Base-by-base conservation (phyloP, 768 basidiomycete genomes). In the Exidia glandulosa region DNA sequence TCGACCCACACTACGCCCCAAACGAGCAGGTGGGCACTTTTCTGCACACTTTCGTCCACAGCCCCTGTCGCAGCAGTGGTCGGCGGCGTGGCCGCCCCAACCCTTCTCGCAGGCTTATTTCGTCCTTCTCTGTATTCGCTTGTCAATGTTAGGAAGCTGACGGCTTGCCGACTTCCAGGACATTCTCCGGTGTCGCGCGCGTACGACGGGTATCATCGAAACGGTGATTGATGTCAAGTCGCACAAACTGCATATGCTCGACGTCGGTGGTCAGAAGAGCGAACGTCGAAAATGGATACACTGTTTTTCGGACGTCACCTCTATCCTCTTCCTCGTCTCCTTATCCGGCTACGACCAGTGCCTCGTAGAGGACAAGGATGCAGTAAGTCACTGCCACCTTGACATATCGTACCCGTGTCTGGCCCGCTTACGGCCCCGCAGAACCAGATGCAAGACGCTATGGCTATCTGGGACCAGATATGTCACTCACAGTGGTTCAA, bases 381-480 rank as follows among this genome's bases (percentile, higher is more conserved):
- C 90, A 64, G 90, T 92, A 67, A 61, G 89, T 79, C 10, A 37
- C 27, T 37, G 32, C 12, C 25, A 30, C 31, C 29, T 59, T 59
- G 10, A 14, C 3, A 23, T 12, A 19, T 45, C 63, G 41, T 52
- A 2, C 37, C 7, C 54, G 9, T 27, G 54, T 25, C 52, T 36
- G 25, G 61, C 19, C 7, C 34, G 34, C 34, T 7, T 19, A 60
- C 61, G 62, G 19, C 29, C 34, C 32, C 50, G 6, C 67, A 94
- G 88, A 97, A 97, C 69, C 94, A 95, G 85, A 95, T 97, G 93
- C 90, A 94, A 76, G 94, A 97, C 64, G 91, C 94, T 1, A 88
- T 97, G 85, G 91, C 91, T n/a, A 91, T 97, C 56, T 97, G 94
- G 87, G 94, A 97, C 66, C 93, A 92, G 45, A 94, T 97, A 80